These are phyloP conservation scores for Capronia americana DNA, from an alignment of 2,329 filamentous ascomycete genomes.

Conservation along the genomic window DNA sequence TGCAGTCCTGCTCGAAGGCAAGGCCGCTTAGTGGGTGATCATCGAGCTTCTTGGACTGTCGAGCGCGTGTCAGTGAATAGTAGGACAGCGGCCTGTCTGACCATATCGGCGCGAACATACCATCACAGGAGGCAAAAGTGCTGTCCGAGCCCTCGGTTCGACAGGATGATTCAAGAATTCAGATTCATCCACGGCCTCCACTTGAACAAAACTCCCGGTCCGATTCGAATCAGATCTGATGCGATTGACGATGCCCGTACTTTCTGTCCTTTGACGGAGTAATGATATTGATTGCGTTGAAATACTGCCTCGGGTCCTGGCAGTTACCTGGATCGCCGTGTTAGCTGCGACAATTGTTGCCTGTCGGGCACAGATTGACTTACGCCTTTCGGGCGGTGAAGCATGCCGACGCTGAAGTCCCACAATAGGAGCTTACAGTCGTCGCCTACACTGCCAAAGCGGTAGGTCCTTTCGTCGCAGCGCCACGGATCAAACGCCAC, in stretches of 20 bases:
- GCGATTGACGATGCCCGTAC: conserved; percentile 61
- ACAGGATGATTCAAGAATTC: conserved; percentile 76
- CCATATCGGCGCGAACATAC: conserved; percentile 56
- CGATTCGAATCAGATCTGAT: conserved; percentile 74
- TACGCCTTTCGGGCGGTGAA: conserved; percentile 86
- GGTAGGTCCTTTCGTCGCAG: conserved; percentile 92
- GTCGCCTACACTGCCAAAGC: conserved; percentile 94
- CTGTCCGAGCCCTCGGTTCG: conserved; percentile 80
- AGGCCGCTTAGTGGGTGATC: conserved; percentile 87
- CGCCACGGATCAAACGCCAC: conserved; percentile 97
- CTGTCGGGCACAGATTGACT: conserved; percentile 46
- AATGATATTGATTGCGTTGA: conserved; percentile 52
- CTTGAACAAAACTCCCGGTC: conserved; percentile 40
- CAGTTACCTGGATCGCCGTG: conserved; percentile 35
- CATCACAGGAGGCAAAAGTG: conserved; percentile 88
- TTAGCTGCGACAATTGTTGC: neutral
- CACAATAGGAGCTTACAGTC: conserved; percentile 89
- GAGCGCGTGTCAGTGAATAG: conserved; percentile 21
- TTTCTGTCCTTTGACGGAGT: conserved; percentile 68
- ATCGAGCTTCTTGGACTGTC: conserved; percentile 81
- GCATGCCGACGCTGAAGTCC: conserved; percentile 98
- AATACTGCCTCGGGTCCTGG: conserved; percentile 55
- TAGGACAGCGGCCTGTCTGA: conserved; percentile 4
- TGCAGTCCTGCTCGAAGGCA: conserved; percentile 90
- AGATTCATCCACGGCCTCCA: conserved; percentile 58